Conservation (phyloP, 495 filamentous ascomycete genomes). For the Penicillium lividum region DNA sequence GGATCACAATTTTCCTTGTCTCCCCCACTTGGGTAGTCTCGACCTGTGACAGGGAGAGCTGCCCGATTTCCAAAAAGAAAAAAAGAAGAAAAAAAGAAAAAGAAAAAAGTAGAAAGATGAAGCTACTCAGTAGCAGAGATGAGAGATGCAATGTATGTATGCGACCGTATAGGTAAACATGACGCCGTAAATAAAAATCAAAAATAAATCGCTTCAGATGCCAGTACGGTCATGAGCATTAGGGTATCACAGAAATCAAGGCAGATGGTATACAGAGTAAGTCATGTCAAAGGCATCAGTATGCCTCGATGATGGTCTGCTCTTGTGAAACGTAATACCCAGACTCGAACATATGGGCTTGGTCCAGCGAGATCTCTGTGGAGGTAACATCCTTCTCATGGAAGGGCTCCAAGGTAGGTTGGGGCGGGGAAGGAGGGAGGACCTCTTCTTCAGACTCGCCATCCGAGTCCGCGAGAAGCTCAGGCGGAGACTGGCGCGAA, state of each 20-base stretch:
- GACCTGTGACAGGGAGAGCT: constrained; percentile 26
- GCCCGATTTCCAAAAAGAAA: constrained; percentile 4
- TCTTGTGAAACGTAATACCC: constrained; percentile 60
- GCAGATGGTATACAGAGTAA: constrained; percentile 28
- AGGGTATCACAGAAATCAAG: constrained; percentile 30
- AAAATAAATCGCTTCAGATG: constrained; percentile 17
- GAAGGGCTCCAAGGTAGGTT: constrained; percentile 64
- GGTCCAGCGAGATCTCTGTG: constrained; percentile 48
- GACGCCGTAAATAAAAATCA: constrained; percentile 3
- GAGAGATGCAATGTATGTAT: constrained; percentile 11
- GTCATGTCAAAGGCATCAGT: constrained; percentile 25
- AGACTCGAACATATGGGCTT: constrained; percentile 55
- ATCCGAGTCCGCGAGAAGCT: constrained; percentile 68
- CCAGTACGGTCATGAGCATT: constrained; percentile 16
- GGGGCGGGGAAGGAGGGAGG: constrained; percentile 83
- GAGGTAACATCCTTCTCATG: constrained; percentile 64
- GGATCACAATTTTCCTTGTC: constrained; percentile 14
- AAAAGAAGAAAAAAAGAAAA: constrained; percentile 10
- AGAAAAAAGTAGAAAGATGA: constrained; percentile 7
- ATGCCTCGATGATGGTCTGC: constrained; percentile 47
- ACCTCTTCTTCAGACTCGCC: constrained; percentile 73
- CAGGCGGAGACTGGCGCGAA: constrained; percentile 74
- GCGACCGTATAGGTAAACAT: constrained; percentile 11
- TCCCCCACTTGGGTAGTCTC: constrained; percentile 21
- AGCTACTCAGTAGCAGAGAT: constrained; percentile 10